Conservation (phyloP, 306 rosid species). For the Begonia fuchsioides region DNA sequence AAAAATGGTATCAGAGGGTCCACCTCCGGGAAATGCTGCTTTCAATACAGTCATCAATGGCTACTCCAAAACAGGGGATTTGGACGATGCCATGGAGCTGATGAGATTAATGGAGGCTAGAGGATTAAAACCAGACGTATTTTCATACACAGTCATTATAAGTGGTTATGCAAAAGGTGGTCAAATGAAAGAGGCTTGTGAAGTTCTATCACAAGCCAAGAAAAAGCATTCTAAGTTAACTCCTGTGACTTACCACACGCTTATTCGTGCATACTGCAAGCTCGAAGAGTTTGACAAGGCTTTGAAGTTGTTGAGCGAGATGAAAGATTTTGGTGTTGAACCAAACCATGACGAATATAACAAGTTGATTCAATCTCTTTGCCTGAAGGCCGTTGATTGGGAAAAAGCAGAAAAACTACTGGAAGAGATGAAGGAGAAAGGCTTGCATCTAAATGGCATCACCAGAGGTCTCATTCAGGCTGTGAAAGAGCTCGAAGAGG, state of each 20-base stretch:
- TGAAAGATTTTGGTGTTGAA: constrained; percentile 51
- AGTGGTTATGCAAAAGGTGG: constrained; percentile 65
- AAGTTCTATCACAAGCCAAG: constrained; percentile 50
- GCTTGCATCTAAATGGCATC: constrained; percentile 52
- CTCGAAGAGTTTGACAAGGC: constrained; percentile 63
- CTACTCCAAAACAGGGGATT: constrained; percentile 41
- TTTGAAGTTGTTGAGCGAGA: constrained; percentile 49
- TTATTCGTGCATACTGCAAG: constrained; percentile 71
- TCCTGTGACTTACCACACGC: constrained; percentile 54
- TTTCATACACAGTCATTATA: constrained; percentile 49
- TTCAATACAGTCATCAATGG: constrained; percentile 55
- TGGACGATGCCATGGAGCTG: constrained; percentile 44
- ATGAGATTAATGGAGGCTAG: constrained; percentile 53
- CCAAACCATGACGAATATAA: constrained; percentile 54
- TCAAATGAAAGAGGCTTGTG: constrained; percentile 63
- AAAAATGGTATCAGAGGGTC: constrained; percentile 57
- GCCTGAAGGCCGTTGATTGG: constrained; percentile 78
- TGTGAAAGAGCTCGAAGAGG: constrained; percentile 60
- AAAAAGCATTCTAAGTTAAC: constrained; percentile 40
- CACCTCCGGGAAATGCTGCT: constrained; percentile 66
- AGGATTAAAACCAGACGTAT: constrained; percentile 77
- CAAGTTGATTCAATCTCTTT: constrained; percentile 69
- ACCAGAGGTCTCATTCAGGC: constrained; percentile 59
- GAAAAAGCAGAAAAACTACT: constrained; percentile 52
- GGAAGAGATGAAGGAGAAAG: constrained; percentile 67